These are phyloP conservation scores for Salicornia ramosissima DNA, from an alignment of 148 eudicot species.

Conservation along the genomic window DNA sequence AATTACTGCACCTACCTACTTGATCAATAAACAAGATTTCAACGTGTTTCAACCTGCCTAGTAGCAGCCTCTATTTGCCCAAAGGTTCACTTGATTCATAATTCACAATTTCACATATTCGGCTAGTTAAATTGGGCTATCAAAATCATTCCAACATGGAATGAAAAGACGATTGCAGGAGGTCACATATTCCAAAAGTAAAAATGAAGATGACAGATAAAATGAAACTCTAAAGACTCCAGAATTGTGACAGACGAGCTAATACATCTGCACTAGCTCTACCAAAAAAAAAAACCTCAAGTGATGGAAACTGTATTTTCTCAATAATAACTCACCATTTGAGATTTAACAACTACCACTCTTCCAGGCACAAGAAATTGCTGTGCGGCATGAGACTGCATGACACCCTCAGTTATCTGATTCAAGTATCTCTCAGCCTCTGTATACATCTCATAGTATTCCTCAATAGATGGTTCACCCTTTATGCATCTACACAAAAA, in stretches of 20 bases:
- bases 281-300: neutral
- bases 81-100: neutral
- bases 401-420: constrained; percentile 67
- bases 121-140: neutral
- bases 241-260: neutral
- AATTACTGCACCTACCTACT: neutral
- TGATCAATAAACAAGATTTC: no score
- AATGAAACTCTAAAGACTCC: neutral
- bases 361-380: constrained; percentile 70
- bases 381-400: constrained; percentile 63
- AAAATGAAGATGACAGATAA: neutral
- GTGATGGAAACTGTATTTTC: neutral
- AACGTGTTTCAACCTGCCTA: neutral
- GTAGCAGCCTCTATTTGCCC: neutral
- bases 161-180: no score
- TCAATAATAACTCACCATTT: constrained; percentile 51
- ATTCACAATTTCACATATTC: neutral
- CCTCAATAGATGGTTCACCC: constrained; percentile 95
- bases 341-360: constrained; percentile 84
- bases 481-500: constrained; percentile 72
- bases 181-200: neutral
- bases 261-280: constrained; percentile 1
- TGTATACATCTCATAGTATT: constrained; percentile 57
- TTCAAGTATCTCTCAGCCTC: constrained; percentile 67
- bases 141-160: neutral